Base-by-base conservation (phyloP, 2,329 filamentous ascomycete species). In the Periconia sp. region DNA sequence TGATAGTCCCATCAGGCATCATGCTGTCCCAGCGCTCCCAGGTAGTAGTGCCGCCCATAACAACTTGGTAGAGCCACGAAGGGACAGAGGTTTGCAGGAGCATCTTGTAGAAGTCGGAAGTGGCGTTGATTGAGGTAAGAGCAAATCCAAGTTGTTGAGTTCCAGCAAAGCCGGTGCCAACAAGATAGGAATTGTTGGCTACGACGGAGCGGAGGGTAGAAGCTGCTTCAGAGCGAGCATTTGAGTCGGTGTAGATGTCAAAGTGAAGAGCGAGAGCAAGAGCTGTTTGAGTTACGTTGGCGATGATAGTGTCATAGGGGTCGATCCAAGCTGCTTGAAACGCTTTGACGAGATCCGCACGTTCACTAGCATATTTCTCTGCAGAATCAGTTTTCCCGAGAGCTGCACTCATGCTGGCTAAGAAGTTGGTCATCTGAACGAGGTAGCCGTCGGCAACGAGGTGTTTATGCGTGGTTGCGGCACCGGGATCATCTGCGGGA, bases 11-110 rank as follows among this genome's bases (percentile, higher is more conserved):
- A 41, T 78, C 61, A 0, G 73, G 63, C 0, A 78, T 54, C 22
- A 79, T 59, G 19, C 70, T 73, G 35, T 80, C 75, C 77, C 77
- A 79, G 2, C 78, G 68, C 48, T 80, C 77, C 77, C 77, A 80
- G 0, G 72, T 76, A 0, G 76, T 79, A 0, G 77, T 79, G 0
- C 68, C 76, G 8, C 66, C 65, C 69, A 74, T 72, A 0, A 65
- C 68, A 5, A 80, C 70, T 10, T 73, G 75, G 36, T 78, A 79
- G 1, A 80, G 55, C 77, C 77, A 80, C 0, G 71, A 75, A 0
- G 76, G 77, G 1, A 71, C 68, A 3, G 68, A 55, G 5, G 68
- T 73, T 51, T 78, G 70, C 4, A 75, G 61, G 1, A 81, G 65
- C 74, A 80, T 79, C 12, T 65, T 64, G 51, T 80, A 81, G 39